phyloP scores from a whole-genome alignment of 139 green algal species.

The Coccomyxa sp. region DNA sequence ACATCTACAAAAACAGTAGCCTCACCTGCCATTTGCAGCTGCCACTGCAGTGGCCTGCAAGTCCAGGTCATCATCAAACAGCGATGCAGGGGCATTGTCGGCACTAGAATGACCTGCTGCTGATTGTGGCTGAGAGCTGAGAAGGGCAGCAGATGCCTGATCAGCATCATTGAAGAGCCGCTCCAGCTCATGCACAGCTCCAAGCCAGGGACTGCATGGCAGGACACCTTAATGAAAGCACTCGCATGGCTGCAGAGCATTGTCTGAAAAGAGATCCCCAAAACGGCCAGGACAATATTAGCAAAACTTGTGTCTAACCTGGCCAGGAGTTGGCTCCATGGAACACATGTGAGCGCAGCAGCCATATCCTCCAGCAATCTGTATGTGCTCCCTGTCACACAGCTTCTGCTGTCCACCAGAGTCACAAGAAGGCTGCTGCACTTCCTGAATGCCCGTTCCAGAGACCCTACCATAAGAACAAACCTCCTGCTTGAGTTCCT shows the following conservation, averaged over 20 bases:
- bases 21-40: not conserved
- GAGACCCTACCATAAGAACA: not conserved
- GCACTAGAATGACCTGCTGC: not conserved
- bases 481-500: not conserved
- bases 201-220: constrained; percentile 7
- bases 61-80: constrained; percentile 33
- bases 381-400: no score
- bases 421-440: constrained; percentile 6
- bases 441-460: constrained; percentile 2
- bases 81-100: not conserved
- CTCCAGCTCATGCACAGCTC: not conserved
- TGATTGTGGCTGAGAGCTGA: not conserved
- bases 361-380: no score
- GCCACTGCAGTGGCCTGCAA: not conserved
- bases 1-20: not conserved
- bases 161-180: constrained; percentile 5
- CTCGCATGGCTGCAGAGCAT: no score
- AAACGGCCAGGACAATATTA: no score
- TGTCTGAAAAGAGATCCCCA: no score
- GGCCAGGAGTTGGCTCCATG: no score
- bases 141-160: constrained; percentile 1
- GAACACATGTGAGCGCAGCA: no score
- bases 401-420: not conserved
- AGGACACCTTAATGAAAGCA: not conserved
- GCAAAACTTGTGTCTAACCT: no score